Conservation (phyloP, 768 basidiomycete species). For the Termitomyces sp. region DNA sequence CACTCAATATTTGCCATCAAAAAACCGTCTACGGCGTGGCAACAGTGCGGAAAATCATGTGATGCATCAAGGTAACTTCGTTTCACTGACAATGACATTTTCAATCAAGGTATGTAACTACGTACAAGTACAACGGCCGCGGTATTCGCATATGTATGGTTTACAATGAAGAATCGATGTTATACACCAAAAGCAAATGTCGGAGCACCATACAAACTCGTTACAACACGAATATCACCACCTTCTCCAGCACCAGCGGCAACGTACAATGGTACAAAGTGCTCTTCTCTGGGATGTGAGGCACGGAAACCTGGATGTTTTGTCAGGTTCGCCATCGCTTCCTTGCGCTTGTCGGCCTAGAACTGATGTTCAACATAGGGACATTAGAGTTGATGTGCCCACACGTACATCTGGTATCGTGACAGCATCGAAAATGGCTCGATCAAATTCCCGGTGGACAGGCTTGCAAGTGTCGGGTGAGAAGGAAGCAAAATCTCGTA, state of each 20-base stretch:
- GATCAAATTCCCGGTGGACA: constrained; percentile 52
- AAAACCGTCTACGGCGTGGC: constrained; percentile 11
- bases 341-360: constrained; percentile 49
- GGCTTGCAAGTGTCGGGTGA: constrained; percentile 44
- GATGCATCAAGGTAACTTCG: background rate
- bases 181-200: constrained; percentile 64
- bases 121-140: too few species aligned
- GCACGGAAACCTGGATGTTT: constrained; percentile 59
- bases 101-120: too few species aligned
- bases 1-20: constrained; percentile 10
- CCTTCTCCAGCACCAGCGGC: constrained; percentile 70
- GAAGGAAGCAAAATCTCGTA: constrained; percentile 51
- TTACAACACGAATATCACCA: constrained; percentile 45
- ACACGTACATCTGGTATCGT: constrained; percentile 38
- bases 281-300: constrained; percentile 76
- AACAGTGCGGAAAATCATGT: constrained; percentile 10
- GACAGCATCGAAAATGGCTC: constrained; percentile 57
- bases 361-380: constrained; percentile 7
- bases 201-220: constrained; percentile 54
- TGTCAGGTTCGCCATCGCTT: constrained; percentile 51
- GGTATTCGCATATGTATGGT: too few species aligned
- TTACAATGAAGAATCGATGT: background rate
- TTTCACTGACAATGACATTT: too few species aligned
- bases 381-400: background rate
- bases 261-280: constrained; percentile 78